Base-by-base conservation (phyloP, 1,139 yeast genomes). In the Pichia sp. region DNA sequence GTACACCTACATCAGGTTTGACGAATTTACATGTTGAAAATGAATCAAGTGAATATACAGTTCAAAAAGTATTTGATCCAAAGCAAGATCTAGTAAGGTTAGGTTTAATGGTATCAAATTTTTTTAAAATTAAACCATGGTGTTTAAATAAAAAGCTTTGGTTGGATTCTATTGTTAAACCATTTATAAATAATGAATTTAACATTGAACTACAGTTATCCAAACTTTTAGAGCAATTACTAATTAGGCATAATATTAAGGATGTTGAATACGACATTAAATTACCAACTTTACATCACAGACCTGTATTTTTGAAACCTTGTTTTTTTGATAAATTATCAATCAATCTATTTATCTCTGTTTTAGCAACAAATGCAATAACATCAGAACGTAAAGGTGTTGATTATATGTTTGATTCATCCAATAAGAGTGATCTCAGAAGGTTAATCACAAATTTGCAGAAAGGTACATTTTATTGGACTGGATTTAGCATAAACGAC, bases 1-100 rank as follows among this genome's bases (percentile, higher is more conserved):
- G 90, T 34, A 83, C 89, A 0, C 89, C 89, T 2, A 82, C 88
- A 0, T 74, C 85, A 0, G 89, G 89, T 0, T 65, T 83, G 50
- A 81, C 87, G 0, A 74, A 74, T 42, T 61, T 82, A 3, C 76
- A 79, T 52, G 72, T 81, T 72, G 77, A 75, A 54, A 67, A 67
- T 39, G 66, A 65, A 11, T 59, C 58, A 7, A 64, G 59, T 37
- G 68, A 64, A 38, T 71, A 69, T 49, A 59, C 63, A 0, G 64
- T 69, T 3, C 70, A 67, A 46, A 63, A 67, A 36, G 58, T 56
- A 11, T 70, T 68, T 52, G 65, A 67, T 45, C 73, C 78, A 31
- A 73, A 71, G 40, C 78, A 74, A 28, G 88, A 83, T 58, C 62
- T 83, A 44, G 53, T 61, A 3, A 76, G 76, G 52, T 56, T 83